Conservation (phyloP, 2,329 filamentous ascomycete species). For the Clonostachys byssicola region DNA sequence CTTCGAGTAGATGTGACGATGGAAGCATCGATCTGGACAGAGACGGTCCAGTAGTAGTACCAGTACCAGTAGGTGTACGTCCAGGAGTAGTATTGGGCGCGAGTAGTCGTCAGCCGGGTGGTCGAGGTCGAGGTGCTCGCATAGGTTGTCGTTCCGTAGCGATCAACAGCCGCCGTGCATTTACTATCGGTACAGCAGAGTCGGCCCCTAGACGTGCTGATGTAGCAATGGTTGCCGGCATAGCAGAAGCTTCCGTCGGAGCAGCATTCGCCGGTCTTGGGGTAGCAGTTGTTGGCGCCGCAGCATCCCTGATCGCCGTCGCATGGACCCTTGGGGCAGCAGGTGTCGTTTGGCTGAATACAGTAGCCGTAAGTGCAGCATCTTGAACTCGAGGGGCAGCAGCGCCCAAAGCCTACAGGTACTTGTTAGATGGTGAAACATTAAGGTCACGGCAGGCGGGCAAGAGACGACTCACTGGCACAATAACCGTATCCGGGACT, state of each 20-base stretch:
- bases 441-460: not conserved
- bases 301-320: constrained; percentile 8
- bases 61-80: constrained; percentile 14
- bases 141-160: constrained; percentile 9
- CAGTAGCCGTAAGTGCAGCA: constrained; percentile 16
- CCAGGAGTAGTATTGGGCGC: constrained; percentile 11
- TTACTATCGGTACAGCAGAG: constrained; percentile 13
- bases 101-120: constrained; percentile 4
- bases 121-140: constrained; percentile 8
- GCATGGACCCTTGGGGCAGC: constrained; percentile 13
- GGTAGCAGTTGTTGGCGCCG: constrained; percentile 11
- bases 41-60: constrained; percentile 15
- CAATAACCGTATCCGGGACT: constrained; percentile 12
- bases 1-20: constrained; percentile 11
- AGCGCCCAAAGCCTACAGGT: constrained; percentile 6
- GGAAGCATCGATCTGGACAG: constrained; percentile 8
- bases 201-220: not conserved
- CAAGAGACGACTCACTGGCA: constrained; percentile 1
- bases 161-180: constrained; percentile 13
- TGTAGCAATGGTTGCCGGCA: constrained; percentile 12
- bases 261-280: constrained; percentile 11
- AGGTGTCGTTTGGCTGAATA: constrained; percentile 5
- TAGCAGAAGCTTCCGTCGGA: constrained; percentile 10
- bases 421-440: not conserved
- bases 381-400: constrained; percentile 7